Evolutionary conservation across 495 filamentous ascomycete species (phyloP), one percentile per base, ranked within the genome.

Genomic region (Glutinoglossum americanum): DNA sequence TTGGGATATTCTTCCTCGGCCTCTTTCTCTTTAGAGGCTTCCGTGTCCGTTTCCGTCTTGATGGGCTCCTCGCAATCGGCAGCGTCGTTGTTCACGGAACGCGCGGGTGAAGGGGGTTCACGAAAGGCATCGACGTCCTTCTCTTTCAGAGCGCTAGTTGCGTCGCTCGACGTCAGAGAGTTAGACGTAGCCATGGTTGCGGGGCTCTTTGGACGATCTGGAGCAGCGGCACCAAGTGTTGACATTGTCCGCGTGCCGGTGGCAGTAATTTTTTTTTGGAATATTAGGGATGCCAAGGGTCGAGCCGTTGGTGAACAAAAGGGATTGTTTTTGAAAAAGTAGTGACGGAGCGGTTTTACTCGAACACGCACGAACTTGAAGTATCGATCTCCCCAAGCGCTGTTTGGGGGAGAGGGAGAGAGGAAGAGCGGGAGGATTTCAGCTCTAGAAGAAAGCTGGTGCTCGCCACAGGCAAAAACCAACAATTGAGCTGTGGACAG

Each of bases 1-100:
- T 55, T 32, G 23, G 59, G 59, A 25, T 60, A 60, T 5, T 44
- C 35, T 4, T 15, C 15, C 21, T 57, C 59, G 8, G 54, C 59
- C 11, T 0, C 21, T 8, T 28, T 26, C 17, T 3, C 27, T 1
- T 21, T 19, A 23, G 56, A 26, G 10, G 3, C 13, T n/a, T 3
- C 17, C 13, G 23, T 17, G 49, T 30, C 28, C 11, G 2, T 25
- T 17, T 53, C 28, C 7, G 23, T n/a, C 23, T 17, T 53, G 25
- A 53, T 17, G 23, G 11, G 11, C 19, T n/a, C 25, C 15, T 53
- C 15, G 4, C 25, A 6, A 32, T n/a, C 49, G 28, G 21, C 28
- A 4, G 13, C 47, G 49, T 28, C 1, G 11, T 28, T 13, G 49
- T 30, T 17, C 19, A 3, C 47, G 47, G 23, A n/a, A 11, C 11